phyloP scores from a whole-genome alignment of 2,329 filamentous ascomycete genomes.

The Colletotrichum tabaci region DNA sequence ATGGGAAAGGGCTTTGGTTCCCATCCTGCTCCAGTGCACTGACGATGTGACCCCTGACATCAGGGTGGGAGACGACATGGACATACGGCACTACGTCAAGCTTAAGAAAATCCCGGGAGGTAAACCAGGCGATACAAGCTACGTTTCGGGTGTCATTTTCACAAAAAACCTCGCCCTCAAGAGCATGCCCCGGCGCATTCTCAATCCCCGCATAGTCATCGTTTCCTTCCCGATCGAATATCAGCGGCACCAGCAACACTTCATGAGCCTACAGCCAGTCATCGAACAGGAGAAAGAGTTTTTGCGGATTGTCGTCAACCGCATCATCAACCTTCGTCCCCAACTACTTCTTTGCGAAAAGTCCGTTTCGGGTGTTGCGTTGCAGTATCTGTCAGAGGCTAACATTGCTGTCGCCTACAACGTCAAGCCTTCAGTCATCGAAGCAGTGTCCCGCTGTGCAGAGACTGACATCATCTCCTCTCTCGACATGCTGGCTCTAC shows the following conservation, averaged over 20 bases:
- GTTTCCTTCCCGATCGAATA: constrained; percentile 98
- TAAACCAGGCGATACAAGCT: constrained; percentile 91
- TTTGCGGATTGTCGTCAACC: constrained; percentile 89
- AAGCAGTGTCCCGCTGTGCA: constrained; percentile 92
- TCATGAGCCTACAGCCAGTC: constrained; percentile 97
- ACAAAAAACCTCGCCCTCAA: constrained; percentile 97
- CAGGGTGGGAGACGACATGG: constrained; percentile 92
- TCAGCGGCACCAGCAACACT: constrained; percentile 88
- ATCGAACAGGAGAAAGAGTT: constrained; percentile 98
- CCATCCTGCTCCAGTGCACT: constrained; percentile 90
- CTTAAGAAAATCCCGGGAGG: constrained; percentile 96
- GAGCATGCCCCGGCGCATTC: constrained; percentile 91
- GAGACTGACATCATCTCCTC: constrained; percentile 95
- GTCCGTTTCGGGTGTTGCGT: constrained; percentile 90
- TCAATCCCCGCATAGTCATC: constrained; percentile 88
- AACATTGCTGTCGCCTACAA: constrained; percentile 96
- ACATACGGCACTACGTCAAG: constrained; percentile 97
- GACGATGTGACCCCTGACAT: constrained; percentile 97
- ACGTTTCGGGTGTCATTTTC: constrained; percentile 96
- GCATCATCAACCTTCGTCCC: constrained; percentile 88
- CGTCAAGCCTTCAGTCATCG: constrained; percentile 95
- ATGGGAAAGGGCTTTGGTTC: constrained; percentile 93
- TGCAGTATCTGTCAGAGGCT: constrained; percentile 89
- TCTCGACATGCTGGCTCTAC: constrained; percentile 89
- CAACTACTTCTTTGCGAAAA: constrained; percentile 93